Conservation (phyloP, 148 eudicot genomes). For the Nepenthes mirabilis region DNA sequence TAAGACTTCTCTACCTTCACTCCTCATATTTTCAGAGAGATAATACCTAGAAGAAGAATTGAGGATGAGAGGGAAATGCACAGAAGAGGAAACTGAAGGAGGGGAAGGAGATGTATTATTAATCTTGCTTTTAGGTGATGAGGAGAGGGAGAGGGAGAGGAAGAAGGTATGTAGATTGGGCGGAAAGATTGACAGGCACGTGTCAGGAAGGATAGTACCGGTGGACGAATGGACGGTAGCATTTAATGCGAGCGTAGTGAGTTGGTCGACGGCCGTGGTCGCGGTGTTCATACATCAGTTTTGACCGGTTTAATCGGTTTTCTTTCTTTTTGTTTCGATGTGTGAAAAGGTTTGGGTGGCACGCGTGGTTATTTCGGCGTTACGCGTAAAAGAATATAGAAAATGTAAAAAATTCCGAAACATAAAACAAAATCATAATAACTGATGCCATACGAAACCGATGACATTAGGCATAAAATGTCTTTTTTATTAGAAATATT, state of each 20-base stretch:
- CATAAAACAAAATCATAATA: too few species aligned
- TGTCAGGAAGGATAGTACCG: constrained; percentile 19
- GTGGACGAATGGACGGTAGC: constrained; percentile 4
- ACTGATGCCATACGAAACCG: too few species aligned
- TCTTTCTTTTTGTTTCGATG: not conserved
- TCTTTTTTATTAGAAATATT: too few species aligned
- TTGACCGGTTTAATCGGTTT: constrained; percentile 32
- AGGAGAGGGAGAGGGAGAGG: not conserved
- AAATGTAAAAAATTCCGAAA: not conserved
- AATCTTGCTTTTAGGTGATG: too few species aligned
- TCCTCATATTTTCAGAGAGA: too few species aligned
- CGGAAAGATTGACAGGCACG: constrained; percentile 16
- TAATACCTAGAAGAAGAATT: not conserved
- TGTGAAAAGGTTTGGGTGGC: not conserved
- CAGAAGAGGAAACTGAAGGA: not conserved
- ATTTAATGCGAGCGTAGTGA: constrained; percentile 13
- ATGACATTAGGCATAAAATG: too few species aligned
- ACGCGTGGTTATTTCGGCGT: not conserved
- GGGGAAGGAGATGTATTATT: too few species aligned
- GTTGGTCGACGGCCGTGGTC: not conserved
- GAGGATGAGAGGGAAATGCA: constrained; percentile 1
- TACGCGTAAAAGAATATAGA: not conserved
- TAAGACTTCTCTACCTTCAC: too few species aligned
- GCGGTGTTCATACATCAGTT: constrained; percentile 13
- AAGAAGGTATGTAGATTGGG: constrained; percentile 3